Base-by-base conservation (phyloP, 1,284 basidiomycete species). In the Cryptococcus sp. region DNA sequence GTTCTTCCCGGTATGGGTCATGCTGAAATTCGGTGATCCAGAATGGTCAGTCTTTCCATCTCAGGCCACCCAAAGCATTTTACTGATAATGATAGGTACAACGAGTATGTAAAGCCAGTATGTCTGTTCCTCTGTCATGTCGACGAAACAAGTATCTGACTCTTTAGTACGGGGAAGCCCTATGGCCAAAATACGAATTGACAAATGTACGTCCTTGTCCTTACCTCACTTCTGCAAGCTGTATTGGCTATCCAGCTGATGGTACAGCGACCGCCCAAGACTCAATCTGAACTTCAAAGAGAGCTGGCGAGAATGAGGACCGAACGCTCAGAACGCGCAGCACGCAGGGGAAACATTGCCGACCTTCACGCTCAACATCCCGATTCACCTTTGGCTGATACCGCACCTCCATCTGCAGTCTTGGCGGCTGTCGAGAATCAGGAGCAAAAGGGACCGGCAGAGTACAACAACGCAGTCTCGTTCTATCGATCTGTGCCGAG, bases 1-100 rank as follows among this genome's bases (percentile, higher is more conserved):
- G 51, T 89, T 90, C 68, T 84, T 93, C 56, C 91, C 91, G 0
- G 80, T 93, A 45, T 77, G 80, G 37, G 82, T 87, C 23, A 82
- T 94, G 74, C 74, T 91, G 45, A 86, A 92, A 69, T 93, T 87
- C 65, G 89, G 90, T 46, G 87, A 91, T 69, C 87, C 88, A 4
- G 80, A 86, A 33, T 95, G 89, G 89, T 94, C 25, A 43, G 68
- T 58, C 22, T n/a, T 33, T 19, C 11, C 12, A 6, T 45, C 3
- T 11, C 19, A 5, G 14, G 22, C 18, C 23, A 16, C 18, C 22
- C 32, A 12, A 32, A n/a, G n/a, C n/a, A n/a, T n/a, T n/a, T n/a
- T n/a, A n/a, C n/a, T 31, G 28, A 31, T 21, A 32, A 11, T 6
- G 28, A 32, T 25, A 62, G 59, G 59, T 62, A 92, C 65, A 77